These are phyloP conservation scores for Fusarium sp. DNA, from an alignment of 2,329 filamentous ascomycete species.

Conservation along the genomic window DNA sequence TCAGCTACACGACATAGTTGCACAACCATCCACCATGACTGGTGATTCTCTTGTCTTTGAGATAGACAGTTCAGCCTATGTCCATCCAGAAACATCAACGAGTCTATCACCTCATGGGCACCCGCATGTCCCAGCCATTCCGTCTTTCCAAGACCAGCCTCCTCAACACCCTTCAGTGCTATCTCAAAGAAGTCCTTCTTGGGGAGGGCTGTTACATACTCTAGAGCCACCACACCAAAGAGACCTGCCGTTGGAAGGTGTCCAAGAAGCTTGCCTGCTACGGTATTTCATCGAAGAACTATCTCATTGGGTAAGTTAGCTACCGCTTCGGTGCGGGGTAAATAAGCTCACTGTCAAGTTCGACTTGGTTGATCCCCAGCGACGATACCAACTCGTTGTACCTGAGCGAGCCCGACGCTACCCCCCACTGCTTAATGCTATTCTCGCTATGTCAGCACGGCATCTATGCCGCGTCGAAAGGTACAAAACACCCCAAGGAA, in stretches of 20 bases:
- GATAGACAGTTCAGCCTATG: not conserved
- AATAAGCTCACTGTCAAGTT: not conserved
- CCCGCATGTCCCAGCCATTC: not conserved
- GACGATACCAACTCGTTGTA: conserved; percentile 28
- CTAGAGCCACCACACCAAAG: conserved; percentile 13
- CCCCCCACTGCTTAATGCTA: conserved; percentile 33
- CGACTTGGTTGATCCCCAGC: conserved; percentile 32
- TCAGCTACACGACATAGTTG: too few relatives aligned
- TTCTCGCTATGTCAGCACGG: conserved; percentile 31
- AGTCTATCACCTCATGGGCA: not conserved
- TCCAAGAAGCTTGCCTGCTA: conserved; percentile 41
- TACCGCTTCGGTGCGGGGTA: too few relatives aligned
- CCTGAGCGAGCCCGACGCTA: conserved; percentile 37
- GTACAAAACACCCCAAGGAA: conserved; percentile 17
- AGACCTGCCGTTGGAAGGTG: not conserved
- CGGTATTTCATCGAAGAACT: conserved; percentile 41
- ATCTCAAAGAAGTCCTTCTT: conserved; percentile 28
- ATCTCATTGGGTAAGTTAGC: conserved; percentile 35
- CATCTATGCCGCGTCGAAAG: conserved; percentile 28
- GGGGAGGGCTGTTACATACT: conserved; percentile 9
- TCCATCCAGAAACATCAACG: not conserved
- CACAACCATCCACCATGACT: too few relatives aligned
- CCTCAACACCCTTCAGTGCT: not conserved
- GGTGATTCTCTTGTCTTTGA: not conserved
- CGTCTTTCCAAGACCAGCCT: not conserved